Conservation (phyloP, 192 early-diverging fungal species). For the Coemansia reversa region DNA sequence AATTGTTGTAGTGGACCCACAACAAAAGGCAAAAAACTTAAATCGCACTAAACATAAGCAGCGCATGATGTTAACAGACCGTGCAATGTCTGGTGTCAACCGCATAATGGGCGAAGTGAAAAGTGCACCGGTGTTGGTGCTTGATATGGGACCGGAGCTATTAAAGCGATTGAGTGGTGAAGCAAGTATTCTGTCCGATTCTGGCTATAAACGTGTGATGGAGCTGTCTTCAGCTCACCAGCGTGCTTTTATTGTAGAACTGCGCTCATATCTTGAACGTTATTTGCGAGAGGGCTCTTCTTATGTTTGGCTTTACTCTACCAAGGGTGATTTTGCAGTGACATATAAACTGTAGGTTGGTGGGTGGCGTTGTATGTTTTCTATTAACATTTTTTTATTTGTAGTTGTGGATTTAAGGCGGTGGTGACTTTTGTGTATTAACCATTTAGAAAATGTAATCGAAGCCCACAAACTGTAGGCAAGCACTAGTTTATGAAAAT, state of each 20-base stretch:
- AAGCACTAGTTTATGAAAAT: too few species aligned
- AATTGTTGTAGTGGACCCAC: conserved; percentile 36
- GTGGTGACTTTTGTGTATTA: too few species aligned
- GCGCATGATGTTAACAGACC: conserved; percentile 30
- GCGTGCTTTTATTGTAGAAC: conserved; percentile 57
- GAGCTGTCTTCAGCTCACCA: conserved; percentile 57
- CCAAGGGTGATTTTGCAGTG: conserved; percentile 63
- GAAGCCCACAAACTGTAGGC: too few species aligned
- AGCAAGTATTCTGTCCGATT: conserved; percentile 62
- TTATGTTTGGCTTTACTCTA: conserved; percentile 73
- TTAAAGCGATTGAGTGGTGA: conserved; percentile 58
- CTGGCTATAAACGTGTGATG: conserved; percentile 62
- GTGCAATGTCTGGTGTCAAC: conserved; percentile 59
- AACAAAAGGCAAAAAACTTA: conserved; percentile 31
- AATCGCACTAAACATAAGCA: conserved; percentile 40
- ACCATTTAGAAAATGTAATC: too few species aligned
- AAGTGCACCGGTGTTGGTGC: conserved; percentile 61
- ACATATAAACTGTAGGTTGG: conserved; percentile 56
- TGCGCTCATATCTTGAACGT: conserved; percentile 45
- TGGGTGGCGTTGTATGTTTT: conserved; percentile 3
- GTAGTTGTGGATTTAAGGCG: too few species aligned
- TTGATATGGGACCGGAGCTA: conserved; percentile 63
- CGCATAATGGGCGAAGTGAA: conserved; percentile 58
- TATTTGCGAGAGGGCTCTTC: conserved; percentile 35
- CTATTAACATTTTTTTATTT: background rate